phyloP scores from a whole-genome alignment of 169 alveolate species.

The Perkinsus chesapeaki region DNA sequence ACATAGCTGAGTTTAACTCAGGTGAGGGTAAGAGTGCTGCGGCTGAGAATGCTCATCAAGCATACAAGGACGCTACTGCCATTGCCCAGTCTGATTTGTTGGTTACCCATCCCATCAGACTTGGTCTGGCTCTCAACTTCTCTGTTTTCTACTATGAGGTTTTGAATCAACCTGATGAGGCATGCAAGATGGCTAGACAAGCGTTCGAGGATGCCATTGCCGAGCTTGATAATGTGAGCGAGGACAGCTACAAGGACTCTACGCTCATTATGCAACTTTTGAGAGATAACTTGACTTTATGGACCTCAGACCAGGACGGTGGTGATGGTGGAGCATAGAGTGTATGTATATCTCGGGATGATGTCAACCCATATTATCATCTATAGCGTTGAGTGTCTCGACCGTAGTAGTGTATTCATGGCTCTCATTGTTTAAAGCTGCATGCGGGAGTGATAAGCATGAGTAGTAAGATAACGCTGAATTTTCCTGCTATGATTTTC shows the following conservation, averaged over 20 bases:
- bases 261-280: slow-evolving; percentile 88
- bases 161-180: slow-evolving; percentile 93
- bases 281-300: slow-evolving; percentile 90
- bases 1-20: slow-evolving; percentile 89
- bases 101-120: slow-evolving; percentile 83
- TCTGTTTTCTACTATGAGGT: slow-evolving; percentile 92
- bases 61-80: slow-evolving; percentile 92
- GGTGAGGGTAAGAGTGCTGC: slow-evolving; percentile 88
- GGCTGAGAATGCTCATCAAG: slow-evolving; percentile 90
- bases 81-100: slow-evolving; percentile 79
- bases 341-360: neutral
- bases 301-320: slow-evolving; percentile 86
- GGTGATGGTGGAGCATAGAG: slow-evolving; percentile 17
- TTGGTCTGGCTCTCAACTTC: slow-evolving; percentile 89
- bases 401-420: neutral
- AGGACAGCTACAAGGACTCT: slow-evolving; percentile 90
- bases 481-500: neutral
- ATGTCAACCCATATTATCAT: neutral
- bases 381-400: neutral
- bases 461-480: neutral
- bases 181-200: slow-evolving; percentile 93
- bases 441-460: neutral
- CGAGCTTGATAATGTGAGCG: slow-evolving; percentile 66
- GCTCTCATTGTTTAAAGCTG: neutral
- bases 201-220: slow-evolving; percentile 82